Conservation (phyloP, 129 eudicot genomes). For the Flaveria bidentis region DNA sequence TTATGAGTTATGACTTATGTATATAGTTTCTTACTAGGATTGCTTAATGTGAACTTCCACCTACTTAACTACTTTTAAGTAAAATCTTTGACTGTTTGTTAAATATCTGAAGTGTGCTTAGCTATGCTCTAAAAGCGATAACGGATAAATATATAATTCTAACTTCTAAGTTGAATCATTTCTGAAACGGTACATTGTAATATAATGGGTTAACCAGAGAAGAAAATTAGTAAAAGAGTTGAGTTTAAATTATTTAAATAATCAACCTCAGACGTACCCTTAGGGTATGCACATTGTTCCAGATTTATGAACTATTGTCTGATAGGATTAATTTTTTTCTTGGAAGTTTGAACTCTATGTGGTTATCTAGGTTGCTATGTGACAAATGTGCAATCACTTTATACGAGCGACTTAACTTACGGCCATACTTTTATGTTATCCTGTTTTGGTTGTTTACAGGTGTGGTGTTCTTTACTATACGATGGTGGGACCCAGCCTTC, state of each 20-base stretch:
- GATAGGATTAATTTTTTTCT: not conserved
- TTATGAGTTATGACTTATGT: not conserved
- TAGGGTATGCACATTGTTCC: not conserved
- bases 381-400: not conserved
- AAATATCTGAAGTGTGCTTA: too few relatives aligned
- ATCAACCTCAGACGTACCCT: too few relatives aligned
- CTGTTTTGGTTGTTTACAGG: constrained; percentile 41
- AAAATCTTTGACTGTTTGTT: too few relatives aligned
- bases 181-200: too few relatives aligned
- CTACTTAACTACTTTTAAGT: not conserved
- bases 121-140: too few relatives aligned
- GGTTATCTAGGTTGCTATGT: not conserved
- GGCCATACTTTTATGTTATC: not conserved
- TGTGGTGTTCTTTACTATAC: constrained; percentile 89
- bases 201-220: not conserved
- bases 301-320: not conserved
- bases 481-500: constrained; percentile 95
- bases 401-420: not conserved
- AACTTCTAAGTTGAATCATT: too few relatives aligned
- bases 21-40: not conserved
- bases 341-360: not conserved
- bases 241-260: not conserved
- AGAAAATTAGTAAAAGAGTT: not conserved
- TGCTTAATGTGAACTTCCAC: not conserved
- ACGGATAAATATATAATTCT: too few relatives aligned